Evolutionary conservation across 306 rosid genomes (phyloP).

Genomic region (Abrus pulchellus): DNA sequence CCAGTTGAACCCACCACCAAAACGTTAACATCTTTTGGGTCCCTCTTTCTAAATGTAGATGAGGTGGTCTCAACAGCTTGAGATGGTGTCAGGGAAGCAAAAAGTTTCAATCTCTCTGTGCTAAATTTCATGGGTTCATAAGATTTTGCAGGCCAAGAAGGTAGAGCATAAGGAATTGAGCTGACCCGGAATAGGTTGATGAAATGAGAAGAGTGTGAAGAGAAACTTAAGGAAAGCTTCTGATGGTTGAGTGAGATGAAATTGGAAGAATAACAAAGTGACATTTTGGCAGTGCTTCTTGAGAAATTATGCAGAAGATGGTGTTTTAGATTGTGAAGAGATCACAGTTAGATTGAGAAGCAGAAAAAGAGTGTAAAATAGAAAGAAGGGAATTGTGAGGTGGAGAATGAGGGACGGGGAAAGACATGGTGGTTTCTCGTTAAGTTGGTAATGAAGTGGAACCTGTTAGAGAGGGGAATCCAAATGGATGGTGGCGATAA

Average conservation of each 20-base stretch:
- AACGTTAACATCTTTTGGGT: constrained; percentile 76
- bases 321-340: constrained; percentile 7
- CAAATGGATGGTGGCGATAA: constrained; percentile 51
- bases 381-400: constrained; percentile 46
- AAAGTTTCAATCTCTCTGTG: constrained; percentile 56
- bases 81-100: constrained; percentile 58
- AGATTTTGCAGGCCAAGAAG: constrained; percentile 46
- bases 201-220: constrained; percentile 68
- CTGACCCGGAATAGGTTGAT: constrained; percentile 62
- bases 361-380: constrained; percentile 41
- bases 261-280: constrained; percentile 67
- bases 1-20: constrained; percentile 96
- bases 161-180: constrained; percentile 54
- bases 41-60: constrained; percentile 69
- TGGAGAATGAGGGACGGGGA: constrained; percentile 32
- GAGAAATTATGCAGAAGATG: not conserved
- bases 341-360: constrained; percentile 32
- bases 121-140: constrained; percentile 51
- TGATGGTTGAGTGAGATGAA: constrained; percentile 63
- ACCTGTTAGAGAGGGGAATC: constrained; percentile 46
- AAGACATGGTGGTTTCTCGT: constrained; percentile 34
- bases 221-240: constrained; percentile 51
- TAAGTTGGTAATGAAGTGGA: constrained; percentile 2
- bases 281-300: constrained; percentile 55
- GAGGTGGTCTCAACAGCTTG: constrained; percentile 55